A percentile compares a stretch with the other conserved stretches of the same genome.
These are phyloP conservation scores for Xylaria grammica DNA, from an alignment of 495 filamentous ascomycete genomes.

Conservation along the genomic window DNA sequence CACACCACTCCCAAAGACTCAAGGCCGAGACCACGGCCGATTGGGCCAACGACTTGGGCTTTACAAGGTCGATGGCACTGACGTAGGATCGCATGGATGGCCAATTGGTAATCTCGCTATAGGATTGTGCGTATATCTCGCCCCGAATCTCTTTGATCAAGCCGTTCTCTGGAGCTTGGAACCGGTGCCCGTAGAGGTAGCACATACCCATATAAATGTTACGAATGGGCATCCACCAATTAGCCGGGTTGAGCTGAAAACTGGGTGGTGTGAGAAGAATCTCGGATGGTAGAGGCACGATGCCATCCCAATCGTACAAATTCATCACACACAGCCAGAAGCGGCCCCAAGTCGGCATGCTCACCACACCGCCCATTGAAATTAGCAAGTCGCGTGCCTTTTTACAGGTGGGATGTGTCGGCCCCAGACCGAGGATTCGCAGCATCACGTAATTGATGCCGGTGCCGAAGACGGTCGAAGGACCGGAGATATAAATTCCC, in stretches of 20 bases:
- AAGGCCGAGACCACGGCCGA: constrained; percentile 66
- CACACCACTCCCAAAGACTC: constrained; percentile 67
- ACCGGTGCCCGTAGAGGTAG: constrained; percentile 72
- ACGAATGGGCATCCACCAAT: constrained; percentile 90
- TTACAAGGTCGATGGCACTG: constrained; percentile 71
- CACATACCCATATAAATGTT: constrained; percentile 84
- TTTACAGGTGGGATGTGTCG: constrained; percentile 72
- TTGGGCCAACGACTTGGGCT: constrained; percentile 75
- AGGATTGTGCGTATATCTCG: constrained; percentile 74
- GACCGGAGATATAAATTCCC: constrained; percentile 83
- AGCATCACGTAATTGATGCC: constrained; percentile 77
- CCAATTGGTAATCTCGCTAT: constrained; percentile 65
- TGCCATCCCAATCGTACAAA: constrained; percentile 75
- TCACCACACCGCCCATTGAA: constrained; percentile 72
- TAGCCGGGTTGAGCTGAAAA: constrained; percentile 80
- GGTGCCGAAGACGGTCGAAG: constrained; percentile 81
- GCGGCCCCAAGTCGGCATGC: constrained; percentile 82
- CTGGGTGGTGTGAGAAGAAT: constrained; percentile 82
- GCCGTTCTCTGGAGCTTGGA: constrained; percentile 61
- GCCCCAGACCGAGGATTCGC: constrained; percentile 70
- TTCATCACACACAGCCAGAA: constrained; percentile 77
- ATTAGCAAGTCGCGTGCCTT: constrained; percentile 74
- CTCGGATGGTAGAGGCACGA: constrained; percentile 82
- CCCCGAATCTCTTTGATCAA: constrained; percentile 67
- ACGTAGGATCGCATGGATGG: constrained; percentile 70